Conservation (phyloP, 192 early-diverging fungal species). For the Backusella australiensis region DNA sequence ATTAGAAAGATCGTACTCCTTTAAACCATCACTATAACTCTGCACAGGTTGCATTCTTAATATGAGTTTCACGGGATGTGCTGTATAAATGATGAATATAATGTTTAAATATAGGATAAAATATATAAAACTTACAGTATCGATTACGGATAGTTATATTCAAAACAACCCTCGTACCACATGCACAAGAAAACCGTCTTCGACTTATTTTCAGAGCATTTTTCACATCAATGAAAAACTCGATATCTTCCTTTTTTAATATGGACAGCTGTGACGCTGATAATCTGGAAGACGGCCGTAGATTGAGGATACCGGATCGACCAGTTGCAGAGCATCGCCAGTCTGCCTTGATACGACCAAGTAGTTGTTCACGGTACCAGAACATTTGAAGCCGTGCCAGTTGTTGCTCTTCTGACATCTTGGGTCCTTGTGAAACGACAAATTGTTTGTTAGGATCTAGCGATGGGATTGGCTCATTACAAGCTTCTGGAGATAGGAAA, state of each 20-base stretch:
- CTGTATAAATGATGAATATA: constrained; percentile 2
- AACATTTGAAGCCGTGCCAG: constrained; percentile 56
- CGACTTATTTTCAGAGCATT: neutral
- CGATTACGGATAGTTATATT: constrained; percentile 46
- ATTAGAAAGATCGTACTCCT: constrained; percentile 51
- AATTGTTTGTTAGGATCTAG: constrained; percentile 72
- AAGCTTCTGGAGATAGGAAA: constrained; percentile 43
- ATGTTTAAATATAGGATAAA: too few species aligned
- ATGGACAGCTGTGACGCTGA: constrained; percentile 52
- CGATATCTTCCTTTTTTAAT: constrained; percentile 60
- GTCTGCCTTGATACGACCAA: constrained; percentile 48
- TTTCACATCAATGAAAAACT: constrained; percentile 46
- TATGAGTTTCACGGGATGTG: constrained; percentile 39
- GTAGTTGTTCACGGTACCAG: constrained; percentile 72
- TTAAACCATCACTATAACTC: constrained; percentile 48
- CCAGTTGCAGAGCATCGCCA: constrained; percentile 49
- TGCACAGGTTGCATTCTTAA: constrained; percentile 57
- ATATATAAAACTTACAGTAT: constrained; percentile 39
- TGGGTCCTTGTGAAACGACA: constrained; percentile 62
- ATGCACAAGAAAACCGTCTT: constrained; percentile 42
- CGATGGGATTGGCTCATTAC: constrained; percentile 62
- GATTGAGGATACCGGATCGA: constrained; percentile 51
- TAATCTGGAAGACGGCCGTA: constrained; percentile 53
- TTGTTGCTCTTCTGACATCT: constrained; percentile 53
- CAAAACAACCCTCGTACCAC: constrained; percentile 46